phyloP scores from a whole-genome alignment of 352 stramenopile species.

The Detonula confervacea region DNA sequence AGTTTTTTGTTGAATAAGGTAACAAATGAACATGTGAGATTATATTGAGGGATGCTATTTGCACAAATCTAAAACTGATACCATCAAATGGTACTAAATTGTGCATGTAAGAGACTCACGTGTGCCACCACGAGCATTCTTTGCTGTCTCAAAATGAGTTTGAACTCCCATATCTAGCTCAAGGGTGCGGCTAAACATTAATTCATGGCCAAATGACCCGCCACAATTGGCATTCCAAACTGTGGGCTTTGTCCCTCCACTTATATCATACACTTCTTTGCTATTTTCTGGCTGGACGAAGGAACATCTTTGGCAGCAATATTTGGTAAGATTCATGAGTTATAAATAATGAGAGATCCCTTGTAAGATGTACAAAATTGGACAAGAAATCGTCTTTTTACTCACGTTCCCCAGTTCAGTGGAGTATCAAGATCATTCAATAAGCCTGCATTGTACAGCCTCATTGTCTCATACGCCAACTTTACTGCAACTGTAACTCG shows the following conservation, averaged over 20 bases:
- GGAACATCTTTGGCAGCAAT: slow-evolving; percentile 26
- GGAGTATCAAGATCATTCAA: slow-evolving; percentile 19
- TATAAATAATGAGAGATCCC: not conserved
- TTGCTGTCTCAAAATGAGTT: slow-evolving; percentile 18
- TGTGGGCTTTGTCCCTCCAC: slow-evolving; percentile 8
- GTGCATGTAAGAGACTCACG: no score
- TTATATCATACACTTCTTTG: slow-evolving; percentile 12
- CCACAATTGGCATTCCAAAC: slow-evolving; percentile 25
- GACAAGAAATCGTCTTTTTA: not conserved
- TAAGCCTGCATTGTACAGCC: slow-evolving; percentile 13
- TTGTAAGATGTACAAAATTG: no score
- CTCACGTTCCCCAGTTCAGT: slow-evolving; percentile 17
- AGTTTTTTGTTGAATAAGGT: no score
- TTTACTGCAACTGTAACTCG: slow-evolving; percentile 14
- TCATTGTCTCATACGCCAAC: slow-evolving; percentile 10
- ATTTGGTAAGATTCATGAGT: not conserved
- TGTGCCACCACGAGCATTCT: slow-evolving; percentile 25
- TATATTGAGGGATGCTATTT: no score
- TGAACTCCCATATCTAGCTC: slow-evolving; percentile 11
- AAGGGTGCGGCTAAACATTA: slow-evolving; percentile 19
- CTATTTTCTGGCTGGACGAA: slow-evolving; percentile 13
- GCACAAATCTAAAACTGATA: no score
- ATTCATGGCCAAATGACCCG: slow-evolving; percentile 35
- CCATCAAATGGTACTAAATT: no score
- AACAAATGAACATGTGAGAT: not conserved